A percentile compares a stretch with the other conserved stretches of the same genome.
Conservation (phyloP, 139 green algal genomes). For the Volvox reticuliferus region DNA sequence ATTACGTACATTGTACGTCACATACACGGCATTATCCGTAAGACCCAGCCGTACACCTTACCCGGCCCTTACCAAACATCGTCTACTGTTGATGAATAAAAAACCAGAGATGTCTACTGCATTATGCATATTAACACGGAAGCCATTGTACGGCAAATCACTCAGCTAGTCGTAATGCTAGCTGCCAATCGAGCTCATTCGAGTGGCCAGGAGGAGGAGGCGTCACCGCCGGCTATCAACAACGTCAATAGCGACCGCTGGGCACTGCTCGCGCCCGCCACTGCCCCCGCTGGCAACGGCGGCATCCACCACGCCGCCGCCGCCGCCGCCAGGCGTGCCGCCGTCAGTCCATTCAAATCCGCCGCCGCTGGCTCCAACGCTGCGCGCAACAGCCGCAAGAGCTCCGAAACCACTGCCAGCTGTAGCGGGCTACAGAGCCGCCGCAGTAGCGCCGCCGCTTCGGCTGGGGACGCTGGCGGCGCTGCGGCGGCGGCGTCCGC, state of each 20-base stretch:
- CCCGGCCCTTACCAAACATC: too few relatives aligned
- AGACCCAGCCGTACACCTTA: too few relatives aligned
- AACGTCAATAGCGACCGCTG: neutral
- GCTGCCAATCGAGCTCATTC: too few relatives aligned
- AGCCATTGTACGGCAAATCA: too few relatives aligned
- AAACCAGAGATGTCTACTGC: too few relatives aligned
- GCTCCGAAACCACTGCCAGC: neutral
- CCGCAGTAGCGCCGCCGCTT: slow-evolving; percentile 24
- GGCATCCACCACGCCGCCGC: slow-evolving; percentile 18
- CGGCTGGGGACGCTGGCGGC: neutral
- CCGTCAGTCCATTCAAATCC: neutral
- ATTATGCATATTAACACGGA: too few relatives aligned
- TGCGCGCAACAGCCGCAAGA: neutral
- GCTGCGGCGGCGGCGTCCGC: slow-evolving; percentile 34
- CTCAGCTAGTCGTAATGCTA: too few relatives aligned
- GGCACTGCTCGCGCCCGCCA: neutral
- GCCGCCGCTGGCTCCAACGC: slow-evolving; percentile 6
- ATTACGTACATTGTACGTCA: too few relatives aligned
- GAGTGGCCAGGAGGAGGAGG: neutral
- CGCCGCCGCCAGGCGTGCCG: neutral
- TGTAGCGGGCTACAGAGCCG: neutral
- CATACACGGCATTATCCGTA: too few relatives aligned
- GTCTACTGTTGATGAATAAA: too few relatives aligned
- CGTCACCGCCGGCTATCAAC: neutral
- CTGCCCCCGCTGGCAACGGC: slow-evolving; percentile 10